Evolutionary conservation across 2,329 filamentous ascomycete species (phyloP).

Genomic region (Hypomyces rosellus): DNA sequence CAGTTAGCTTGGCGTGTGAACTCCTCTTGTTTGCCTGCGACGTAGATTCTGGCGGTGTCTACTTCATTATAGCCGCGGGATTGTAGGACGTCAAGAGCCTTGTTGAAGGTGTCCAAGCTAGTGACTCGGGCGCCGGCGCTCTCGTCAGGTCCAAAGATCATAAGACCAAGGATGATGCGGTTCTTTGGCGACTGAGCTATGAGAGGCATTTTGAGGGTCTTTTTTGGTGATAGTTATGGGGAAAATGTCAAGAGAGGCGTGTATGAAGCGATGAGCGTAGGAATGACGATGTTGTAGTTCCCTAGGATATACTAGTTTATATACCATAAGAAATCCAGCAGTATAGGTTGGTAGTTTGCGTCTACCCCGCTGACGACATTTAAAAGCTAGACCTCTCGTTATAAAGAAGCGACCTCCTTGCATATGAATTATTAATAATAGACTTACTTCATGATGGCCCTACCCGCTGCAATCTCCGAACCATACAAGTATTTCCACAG

Average conservation of each 20-base stretch:
- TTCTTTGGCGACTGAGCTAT: slow-evolving; percentile 43
- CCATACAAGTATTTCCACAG: no score
- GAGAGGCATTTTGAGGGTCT: slow-evolving; percentile 38
- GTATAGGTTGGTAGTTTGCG: no score
- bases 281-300: no score
- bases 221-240: slow-evolving; percentile 26
- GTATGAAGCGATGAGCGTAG: no score
- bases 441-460: no score
- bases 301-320: no score
- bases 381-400: no score
- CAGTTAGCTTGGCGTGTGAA: slow-evolving; percentile 70
- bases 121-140: slow-evolving; percentile 65
- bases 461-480: no score
- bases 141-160: slow-evolving; percentile 71
- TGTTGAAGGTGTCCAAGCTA: slow-evolving; percentile 57
- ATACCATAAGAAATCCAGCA: no score
- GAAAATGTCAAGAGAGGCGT: slow-evolving; percentile 34
- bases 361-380: no score
- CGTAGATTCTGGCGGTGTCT: slow-evolving; percentile 74
- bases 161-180: slow-evolving; percentile 74
- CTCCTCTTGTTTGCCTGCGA: slow-evolving; percentile 67
- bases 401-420: no score
- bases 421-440: no score
- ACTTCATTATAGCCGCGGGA: slow-evolving; percentile 75
- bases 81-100: slow-evolving; percentile 68